Evolutionary conservation across 495 filamentous ascomycete species (phyloP).

Genomic region (Xylaria nigripes): DNA sequence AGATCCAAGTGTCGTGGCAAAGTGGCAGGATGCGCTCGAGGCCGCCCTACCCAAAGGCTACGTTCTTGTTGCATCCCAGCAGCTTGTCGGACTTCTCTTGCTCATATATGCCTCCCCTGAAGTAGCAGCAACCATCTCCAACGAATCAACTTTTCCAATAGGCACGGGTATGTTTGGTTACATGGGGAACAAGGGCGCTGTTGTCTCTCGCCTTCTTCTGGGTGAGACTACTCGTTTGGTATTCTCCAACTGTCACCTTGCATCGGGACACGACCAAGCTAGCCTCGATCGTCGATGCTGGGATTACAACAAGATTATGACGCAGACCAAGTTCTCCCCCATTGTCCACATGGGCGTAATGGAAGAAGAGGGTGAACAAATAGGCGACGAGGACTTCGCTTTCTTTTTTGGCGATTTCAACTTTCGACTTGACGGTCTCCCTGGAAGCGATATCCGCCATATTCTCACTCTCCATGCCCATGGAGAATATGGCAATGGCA

Average conservation of each 20-base stretch:
- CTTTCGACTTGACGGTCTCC: conserved; percentile 81
- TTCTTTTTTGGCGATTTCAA: conserved; percentile 98
- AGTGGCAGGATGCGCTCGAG: conserved; percentile 69
- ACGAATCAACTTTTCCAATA: conserved; percentile 67
- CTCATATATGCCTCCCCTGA: conserved; percentile 75
- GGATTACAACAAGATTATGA: conserved; percentile 74
- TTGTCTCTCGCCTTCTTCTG: conserved; percentile 70
- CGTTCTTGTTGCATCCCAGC: conserved; percentile 64
- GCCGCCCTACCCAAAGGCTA: conserved; percentile 71
- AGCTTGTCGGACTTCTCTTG: conserved; percentile 79
- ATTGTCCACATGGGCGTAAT: conserved; percentile 50
- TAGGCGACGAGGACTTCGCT: conserved; percentile 84
- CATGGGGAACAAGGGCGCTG: conserved; percentile 92
- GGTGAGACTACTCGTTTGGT: conserved; percentile 84
- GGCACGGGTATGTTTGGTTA: conserved; percentile 73
- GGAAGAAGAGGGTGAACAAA: conserved; percentile 50
- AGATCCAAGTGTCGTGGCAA: conserved; percentile 58
- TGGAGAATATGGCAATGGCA: conserved; percentile 60
- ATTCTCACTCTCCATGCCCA: conserved; percentile 74
- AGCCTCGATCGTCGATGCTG: conserved; percentile 78
- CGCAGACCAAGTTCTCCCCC: conserved; percentile 65
- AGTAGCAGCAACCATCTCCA: conserved; percentile 60
- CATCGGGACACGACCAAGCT: conserved; percentile 70
- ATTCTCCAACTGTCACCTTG: conserved; percentile 86
- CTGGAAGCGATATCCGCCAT: conserved; percentile 81